These are phyloP conservation scores for Alternaria incomplexa DNA, from an alignment of 2,329 filamentous ascomycete genomes.

Conservation along the genomic window DNA sequence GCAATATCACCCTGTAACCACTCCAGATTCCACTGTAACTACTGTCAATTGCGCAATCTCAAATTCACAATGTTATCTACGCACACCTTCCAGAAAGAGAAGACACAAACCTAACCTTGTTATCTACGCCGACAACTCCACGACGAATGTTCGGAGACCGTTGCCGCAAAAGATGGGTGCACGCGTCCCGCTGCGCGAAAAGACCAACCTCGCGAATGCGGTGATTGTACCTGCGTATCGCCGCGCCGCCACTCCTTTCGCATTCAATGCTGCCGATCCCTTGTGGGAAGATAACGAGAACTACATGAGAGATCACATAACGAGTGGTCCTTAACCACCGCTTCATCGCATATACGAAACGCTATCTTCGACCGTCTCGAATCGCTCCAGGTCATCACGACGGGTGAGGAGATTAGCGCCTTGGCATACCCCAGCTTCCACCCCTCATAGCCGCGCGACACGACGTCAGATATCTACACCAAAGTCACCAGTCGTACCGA, in stretches of 20 bases:
- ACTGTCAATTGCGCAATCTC: background rate
- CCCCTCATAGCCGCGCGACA: background rate
- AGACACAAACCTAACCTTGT: background rate
- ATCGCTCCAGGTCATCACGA: background rate
- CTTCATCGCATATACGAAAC: background rate
- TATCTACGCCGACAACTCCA: background rate
- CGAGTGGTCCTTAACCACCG: background rate
- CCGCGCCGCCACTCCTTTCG: background rate
- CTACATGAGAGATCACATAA: background rate
- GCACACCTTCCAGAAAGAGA: background rate
- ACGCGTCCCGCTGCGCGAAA: background rate
- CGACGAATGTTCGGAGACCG: background rate
- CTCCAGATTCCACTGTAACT: background rate
- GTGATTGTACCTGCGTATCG: background rate
- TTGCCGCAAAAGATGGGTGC: background rate
- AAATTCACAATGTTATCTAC: background rate
- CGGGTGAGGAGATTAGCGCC: background rate
- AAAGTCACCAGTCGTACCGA: background rate
- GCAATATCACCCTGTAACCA: background rate
- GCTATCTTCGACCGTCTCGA: background rate
- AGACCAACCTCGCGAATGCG: background rate
- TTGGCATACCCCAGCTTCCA: background rate
- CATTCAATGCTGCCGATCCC: background rate
- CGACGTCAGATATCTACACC: background rate
- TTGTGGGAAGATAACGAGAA: background rate